Base-by-base conservation (phyloP, 805 yeast genomes). In the Teunomyces cretensis region DNA sequence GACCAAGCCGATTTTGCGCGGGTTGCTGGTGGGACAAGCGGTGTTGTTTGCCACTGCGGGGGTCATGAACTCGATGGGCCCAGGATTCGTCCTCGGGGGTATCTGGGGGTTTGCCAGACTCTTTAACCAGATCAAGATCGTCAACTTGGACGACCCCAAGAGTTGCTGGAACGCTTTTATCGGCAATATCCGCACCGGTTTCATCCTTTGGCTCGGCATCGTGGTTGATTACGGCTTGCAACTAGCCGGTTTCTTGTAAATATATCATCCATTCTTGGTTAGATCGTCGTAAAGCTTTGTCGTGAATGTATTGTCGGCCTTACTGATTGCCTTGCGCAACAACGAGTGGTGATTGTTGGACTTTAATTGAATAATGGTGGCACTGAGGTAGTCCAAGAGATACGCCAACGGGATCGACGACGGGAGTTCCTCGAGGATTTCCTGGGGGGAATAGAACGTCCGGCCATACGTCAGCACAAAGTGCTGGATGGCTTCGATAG, bases 151-250 rank as follows among this genome's bases (percentile, higher is more conserved):
- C 60, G 70, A 80, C 54, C 96, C 96, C 11, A 72, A 65, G 27
- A 77, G 82, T 56, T 94, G 99, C 67, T 88, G 97, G 90, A 73
- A 75, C 45, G 80, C 83, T 63, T 94, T 94, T 61, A 74, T 74
- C 13, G 78, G 81, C 32, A 94, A 92, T 62, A 86, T 91, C 54
- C 74, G 74, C 45, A 87, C 96, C 2, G 95, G 94, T 0, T 74
- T 82, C 58, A 76, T 78, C 37, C 74, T 87, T 50, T 79, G 86
- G 68, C 62, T 72, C 31, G 94, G 92, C 7, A 75, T 87, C 54
- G 60, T 83, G 37, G 50, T 83, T 38, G 95, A 87, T 61, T 86
- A 86, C 57, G 43, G 83, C 22, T 62, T 83, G 48, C 70, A 71
- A 51, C 47, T 75, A 11, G 55, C 68, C 22, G 84, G 84, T 0